Conservation (phyloP, 2,329 filamentous ascomycete genomes). For the Cryphonectria carpinicola region DNA sequence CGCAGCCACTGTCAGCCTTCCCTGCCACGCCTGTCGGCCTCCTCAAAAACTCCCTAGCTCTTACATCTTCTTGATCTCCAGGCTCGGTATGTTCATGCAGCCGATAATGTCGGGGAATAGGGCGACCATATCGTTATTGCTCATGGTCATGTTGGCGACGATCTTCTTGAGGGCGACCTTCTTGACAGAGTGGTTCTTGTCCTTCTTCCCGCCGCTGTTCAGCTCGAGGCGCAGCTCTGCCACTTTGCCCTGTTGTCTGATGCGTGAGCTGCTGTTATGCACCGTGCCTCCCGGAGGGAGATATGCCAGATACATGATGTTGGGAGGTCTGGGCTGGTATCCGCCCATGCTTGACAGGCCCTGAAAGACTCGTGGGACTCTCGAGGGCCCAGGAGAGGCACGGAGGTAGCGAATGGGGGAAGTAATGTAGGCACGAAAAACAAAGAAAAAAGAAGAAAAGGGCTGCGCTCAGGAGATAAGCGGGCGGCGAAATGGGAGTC, state of each 20-base stretch:
- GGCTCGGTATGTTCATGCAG: conserved; percentile 91
- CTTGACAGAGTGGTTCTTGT: conserved; percentile 93
- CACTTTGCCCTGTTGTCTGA: conserved; percentile 90
- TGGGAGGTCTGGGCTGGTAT: conserved; percentile 21
- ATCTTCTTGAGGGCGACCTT: conserved; percentile 99
- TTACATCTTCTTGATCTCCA: conserved; percentile 99
- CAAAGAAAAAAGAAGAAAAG: background rate
- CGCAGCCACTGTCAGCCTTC: conserved; percentile 25
- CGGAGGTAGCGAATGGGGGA: conserved; percentile 14
- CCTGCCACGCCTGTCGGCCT: background rate
- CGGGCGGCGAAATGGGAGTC: conserved; percentile 21
- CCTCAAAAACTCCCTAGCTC: conserved; percentile 35
- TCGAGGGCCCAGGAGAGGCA: conserved; percentile 6
- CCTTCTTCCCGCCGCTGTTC: conserved; percentile 92
- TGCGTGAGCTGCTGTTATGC: conserved; percentile 44
- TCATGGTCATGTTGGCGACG: conserved; percentile 99
- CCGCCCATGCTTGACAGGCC: conserved; percentile 12
- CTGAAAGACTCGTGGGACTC: conserved; percentile 5
- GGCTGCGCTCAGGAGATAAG: conserved; percentile 10
- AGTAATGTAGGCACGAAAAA: conserved; percentile 12
- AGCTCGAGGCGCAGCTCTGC: conserved; percentile 94
- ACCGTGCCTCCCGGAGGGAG: conserved; percentile 49
- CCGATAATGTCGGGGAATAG: conserved; percentile 93
- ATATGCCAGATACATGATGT: conserved; percentile 59
- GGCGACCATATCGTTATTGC: conserved; percentile 99